A percentile compares a stretch with the other conserved stretches of the same genome.
Evolutionary conservation across 2,329 filamentous ascomycete genomes (phyloP).

Genomic region (Neophaeococcomyces aloes): DNA sequence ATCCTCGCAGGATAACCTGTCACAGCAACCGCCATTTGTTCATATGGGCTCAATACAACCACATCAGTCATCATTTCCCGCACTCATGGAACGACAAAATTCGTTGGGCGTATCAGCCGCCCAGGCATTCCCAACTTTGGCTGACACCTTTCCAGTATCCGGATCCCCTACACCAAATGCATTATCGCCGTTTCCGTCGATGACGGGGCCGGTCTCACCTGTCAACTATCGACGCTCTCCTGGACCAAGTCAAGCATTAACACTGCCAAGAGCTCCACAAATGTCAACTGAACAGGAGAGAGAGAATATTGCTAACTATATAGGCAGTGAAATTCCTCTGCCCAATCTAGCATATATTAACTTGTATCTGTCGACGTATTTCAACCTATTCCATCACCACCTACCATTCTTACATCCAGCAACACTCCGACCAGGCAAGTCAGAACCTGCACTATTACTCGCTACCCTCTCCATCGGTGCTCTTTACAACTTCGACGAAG

Average conservation of each 20-base stretch:
- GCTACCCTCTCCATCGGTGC: conserved; percentile 92
- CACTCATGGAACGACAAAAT: conserved; percentile 55
- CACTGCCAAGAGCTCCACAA: conserved; percentile 63
- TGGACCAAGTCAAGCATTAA: conserved; percentile 54
- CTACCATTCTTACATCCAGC: conserved; percentile 88
- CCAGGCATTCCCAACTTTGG: conserved; percentile 60
- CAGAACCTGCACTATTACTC: conserved; percentile 72
- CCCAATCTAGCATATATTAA: conserved; percentile 74
- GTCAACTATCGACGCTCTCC: conserved; percentile 62
- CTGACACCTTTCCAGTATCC: conserved; percentile 59
- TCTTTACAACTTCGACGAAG: conserved; percentile 91
- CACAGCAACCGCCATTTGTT: conserved; percentile 49
- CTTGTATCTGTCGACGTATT: conserved; percentile 89
- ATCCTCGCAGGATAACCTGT: conserved; percentile 54
- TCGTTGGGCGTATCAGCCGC: conserved; percentile 51
- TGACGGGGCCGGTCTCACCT: conserved; percentile 57
- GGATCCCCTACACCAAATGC: conserved; percentile 61
- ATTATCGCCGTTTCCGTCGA: conserved; percentile 59
- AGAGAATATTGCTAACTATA: conserved; percentile 74
- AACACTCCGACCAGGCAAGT: conserved; percentile 71
- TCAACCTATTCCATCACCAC: conserved; percentile 93
- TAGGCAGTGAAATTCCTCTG: conserved; percentile 77
- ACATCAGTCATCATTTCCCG: conserved; percentile 54
- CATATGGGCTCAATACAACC: conserved; percentile 47
- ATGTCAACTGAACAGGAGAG: conserved; percentile 76